Percentiles rank a stretch among this genome's conserved stretches.
Evolutionary conservation across 1,284 basidiomycete species (phyloP).

Genomic region (Leccinum subfulvum): DNA sequence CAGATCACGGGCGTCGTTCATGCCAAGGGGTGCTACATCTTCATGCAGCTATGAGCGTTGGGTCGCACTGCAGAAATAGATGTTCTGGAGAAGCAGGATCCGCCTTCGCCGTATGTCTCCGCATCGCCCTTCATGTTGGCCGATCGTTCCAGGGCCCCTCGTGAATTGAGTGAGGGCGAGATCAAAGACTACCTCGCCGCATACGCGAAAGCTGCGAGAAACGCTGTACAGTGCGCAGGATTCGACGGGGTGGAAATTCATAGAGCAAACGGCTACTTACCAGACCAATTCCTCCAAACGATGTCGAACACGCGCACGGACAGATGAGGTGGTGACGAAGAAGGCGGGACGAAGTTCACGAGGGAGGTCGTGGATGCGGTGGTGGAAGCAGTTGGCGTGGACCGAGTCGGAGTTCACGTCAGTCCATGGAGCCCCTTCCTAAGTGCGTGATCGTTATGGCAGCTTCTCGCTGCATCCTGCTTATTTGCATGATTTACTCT

Average conservation of each 20-base stretch:
- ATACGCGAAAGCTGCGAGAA: slow-evolving; percentile 23
- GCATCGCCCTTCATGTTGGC: slow-evolving; percentile 43
- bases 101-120: slow-evolving; percentile 31
- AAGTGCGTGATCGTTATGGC: slow-evolving; percentile 22
- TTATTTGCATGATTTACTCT: neutral
- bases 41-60: slow-evolving; percentile 24
- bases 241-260: slow-evolving; percentile 20
- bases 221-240: slow-evolving; percentile 20
- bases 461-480: no score
- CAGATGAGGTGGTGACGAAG: slow-evolving; percentile 53
- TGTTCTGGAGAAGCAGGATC: slow-evolving; percentile 29
- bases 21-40: no score
- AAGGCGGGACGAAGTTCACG: slow-evolving; percentile 48
- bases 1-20: no score
- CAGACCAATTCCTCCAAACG: slow-evolving; percentile 7
- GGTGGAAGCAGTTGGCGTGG: slow-evolving; percentile 33
- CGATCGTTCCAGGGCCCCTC: slow-evolving; percentile 17
- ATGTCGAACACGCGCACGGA: slow-evolving; percentile 47
- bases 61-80: slow-evolving; percentile 5
- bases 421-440: slow-evolving; percentile 49
- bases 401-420: slow-evolving; percentile 48
- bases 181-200: slow-evolving; percentile 26
- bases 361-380: slow-evolving; percentile 44
- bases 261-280: slow-evolving; percentile 7
- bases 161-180: slow-evolving; percentile 34